Percentiles rank a stretch among this genome's conserved stretches.
Conservation (phyloP, 805 yeast species). For the Hermanozyma aechmeae region DNA sequence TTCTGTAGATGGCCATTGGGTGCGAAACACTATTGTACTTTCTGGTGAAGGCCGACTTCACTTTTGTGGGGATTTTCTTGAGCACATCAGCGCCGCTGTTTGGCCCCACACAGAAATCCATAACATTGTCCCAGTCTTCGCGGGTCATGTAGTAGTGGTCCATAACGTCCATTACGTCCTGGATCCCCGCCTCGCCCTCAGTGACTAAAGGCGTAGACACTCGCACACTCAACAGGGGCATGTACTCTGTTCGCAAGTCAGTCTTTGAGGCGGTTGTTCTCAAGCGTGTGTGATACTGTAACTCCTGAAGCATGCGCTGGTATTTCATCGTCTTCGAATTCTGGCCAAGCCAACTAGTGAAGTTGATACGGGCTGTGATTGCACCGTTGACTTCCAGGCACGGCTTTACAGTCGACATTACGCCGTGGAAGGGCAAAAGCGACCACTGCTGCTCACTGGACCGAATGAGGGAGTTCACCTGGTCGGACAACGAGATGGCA, state of each 20-base stretch:
- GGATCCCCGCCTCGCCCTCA: conserved; percentile 55
- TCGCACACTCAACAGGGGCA: conserved; percentile 53
- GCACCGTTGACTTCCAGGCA: conserved; percentile 67
- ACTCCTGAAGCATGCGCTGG: conserved; percentile 69
- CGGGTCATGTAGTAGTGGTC: conserved; percentile 80
- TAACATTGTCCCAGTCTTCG: conserved; percentile 85
- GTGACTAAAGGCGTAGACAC: conserved; percentile 50
- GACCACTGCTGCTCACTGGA: conserved; percentile 94
- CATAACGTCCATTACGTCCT: conserved; percentile 57
- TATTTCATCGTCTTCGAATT: conserved; percentile 77
- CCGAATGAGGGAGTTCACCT: conserved; percentile 73
- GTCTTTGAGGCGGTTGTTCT: conserved; percentile 66
- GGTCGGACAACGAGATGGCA: conserved; percentile 75
- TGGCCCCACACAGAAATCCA: conserved; percentile 74
- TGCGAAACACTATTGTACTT: conserved; percentile 68
- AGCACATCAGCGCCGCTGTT: conserved; percentile 28
- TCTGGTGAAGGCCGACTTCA: conserved; percentile 80
- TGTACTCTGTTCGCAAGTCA: conserved; percentile 68
- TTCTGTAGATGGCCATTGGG: conserved; percentile 76
- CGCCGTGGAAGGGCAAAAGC: conserved; percentile 82
- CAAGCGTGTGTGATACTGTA: conserved; percentile 80
- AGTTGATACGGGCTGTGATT: conserved; percentile 59
- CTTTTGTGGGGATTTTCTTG: conserved; percentile 66
- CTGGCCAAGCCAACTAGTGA: conserved; percentile 85
- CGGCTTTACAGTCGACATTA: conserved; percentile 78